Conservation (phyloP, 345 rosid species). For the Dipteronia dyeriana region DNA sequence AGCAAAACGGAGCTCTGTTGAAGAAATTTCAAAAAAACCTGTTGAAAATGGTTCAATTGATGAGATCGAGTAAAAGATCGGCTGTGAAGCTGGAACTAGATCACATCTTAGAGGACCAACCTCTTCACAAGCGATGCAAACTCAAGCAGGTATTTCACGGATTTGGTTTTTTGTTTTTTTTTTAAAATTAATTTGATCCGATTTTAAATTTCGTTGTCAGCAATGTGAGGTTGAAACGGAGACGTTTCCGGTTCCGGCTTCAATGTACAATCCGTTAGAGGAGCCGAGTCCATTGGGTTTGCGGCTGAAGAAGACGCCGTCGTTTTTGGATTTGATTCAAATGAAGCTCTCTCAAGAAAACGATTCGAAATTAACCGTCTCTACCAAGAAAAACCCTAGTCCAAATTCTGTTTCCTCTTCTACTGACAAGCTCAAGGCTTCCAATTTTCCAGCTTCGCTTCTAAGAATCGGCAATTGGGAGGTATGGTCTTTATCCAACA, state of each 20-base stretch:
- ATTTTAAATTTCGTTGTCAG: conserved; percentile 6
- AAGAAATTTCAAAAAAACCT: too few relatives aligned
- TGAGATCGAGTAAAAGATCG: conserved; percentile 33
- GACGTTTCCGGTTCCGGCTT: neutral
- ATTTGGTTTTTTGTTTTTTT: neutral
- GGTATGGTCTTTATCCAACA: conserved; percentile 34
- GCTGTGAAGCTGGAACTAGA: conserved; percentile 41
- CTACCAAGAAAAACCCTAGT: conserved; percentile 24
- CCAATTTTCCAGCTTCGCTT: conserved; percentile 62
- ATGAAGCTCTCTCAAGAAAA: conserved; percentile 57
- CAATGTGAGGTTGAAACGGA: conserved; percentile 8
- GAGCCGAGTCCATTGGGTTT: conserved; percentile 77
- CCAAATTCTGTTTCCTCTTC: conserved; percentile 16
- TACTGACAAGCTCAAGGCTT: conserved; percentile 65
- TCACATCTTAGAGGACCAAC: conserved; percentile 32
- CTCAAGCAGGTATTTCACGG: conserved; percentile 35
- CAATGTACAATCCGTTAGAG: conserved; percentile 42
- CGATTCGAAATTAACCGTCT: neutral
- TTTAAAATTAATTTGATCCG: neutral
- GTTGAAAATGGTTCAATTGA: conserved; percentile 48
- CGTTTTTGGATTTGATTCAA: conserved; percentile 64
- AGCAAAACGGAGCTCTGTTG: too few relatives aligned
- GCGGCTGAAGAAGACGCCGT: conserved; percentile 62
- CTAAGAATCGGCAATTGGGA: conserved; percentile 74
- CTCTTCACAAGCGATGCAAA: conserved; percentile 43